A percentile compares a stretch with the other conserved stretches of the same genome.
Evolutionary conservation across 1,284 basidiomycete genomes (phyloP).

Genomic region (Ceratobasidium sp.): DNA sequence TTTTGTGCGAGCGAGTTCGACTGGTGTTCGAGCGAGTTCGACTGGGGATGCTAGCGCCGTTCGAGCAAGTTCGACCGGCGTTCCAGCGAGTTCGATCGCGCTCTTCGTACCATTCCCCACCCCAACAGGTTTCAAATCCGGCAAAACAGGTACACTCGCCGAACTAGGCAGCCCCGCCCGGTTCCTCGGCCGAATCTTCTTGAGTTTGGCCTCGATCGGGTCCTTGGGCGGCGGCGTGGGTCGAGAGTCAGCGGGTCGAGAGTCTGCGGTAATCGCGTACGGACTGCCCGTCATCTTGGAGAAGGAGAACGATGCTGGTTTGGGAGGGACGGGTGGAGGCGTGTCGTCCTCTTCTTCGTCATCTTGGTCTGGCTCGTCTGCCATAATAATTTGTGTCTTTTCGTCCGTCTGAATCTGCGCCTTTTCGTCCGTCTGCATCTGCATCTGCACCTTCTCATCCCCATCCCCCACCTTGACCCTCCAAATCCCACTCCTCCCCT

Average conservation of each 20-base stretch:
- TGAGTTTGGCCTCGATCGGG: background rate
- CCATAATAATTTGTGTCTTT: no score
- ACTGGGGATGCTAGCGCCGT: no score
- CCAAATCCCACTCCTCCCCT: background rate
- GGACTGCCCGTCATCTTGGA: slow-evolving; percentile 29
- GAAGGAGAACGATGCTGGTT: slow-evolving; percentile 28
- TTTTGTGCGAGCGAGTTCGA: no score
- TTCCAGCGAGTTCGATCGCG: no score
- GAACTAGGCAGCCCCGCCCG: slow-evolving; percentile 10
- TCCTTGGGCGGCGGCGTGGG: background rate
- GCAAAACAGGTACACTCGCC: slow-evolving; percentile 15
- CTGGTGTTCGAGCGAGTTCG: no score
- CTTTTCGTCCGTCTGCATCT: no score
- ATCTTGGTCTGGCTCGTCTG: background rate
- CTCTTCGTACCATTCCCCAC: no score
- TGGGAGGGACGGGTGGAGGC: slow-evolving; percentile 37
- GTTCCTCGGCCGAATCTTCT: slow-evolving; percentile 3
- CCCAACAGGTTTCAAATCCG: slow-evolving; percentile 9
- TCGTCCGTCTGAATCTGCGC: no score
- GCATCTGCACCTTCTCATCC: background rate
- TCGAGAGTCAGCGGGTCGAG: background rate
- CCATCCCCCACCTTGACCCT: background rate
- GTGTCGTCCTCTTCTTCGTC: slow-evolving; percentile 21
- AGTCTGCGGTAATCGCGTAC: slow-evolving; percentile 22
- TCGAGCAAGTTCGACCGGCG: no score